Conservation (phyloP, 768 basidiomycete species). For the Serendipita sp. region DNA sequence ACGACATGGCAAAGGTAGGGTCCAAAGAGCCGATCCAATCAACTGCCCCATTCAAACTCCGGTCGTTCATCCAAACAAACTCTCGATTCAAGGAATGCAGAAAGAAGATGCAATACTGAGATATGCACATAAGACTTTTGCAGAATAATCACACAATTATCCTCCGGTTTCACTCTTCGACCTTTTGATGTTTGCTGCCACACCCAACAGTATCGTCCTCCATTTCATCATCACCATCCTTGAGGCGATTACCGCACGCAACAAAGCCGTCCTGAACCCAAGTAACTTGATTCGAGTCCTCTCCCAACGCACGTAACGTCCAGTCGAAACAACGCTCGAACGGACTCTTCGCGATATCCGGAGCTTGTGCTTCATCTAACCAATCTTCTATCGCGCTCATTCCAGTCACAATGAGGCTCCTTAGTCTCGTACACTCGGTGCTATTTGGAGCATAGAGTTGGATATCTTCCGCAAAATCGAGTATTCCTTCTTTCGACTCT, state of each 20-base stretch:
- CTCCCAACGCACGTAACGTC: background rate
- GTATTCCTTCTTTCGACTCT: background rate
- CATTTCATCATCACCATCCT: too few species aligned
- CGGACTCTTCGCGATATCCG: background rate
- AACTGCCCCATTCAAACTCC: too few species aligned
- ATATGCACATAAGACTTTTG: too few species aligned
- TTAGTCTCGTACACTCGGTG: background rate
- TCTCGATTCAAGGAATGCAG: too few species aligned
- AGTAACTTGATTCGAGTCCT: background rate
- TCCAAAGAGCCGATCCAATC: background rate
- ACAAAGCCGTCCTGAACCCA: background rate
- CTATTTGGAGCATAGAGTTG: background rate
- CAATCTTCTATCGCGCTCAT: constrained; percentile 7
- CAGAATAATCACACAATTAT: too few species aligned
- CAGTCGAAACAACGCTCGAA: background rate
- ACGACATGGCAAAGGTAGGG: background rate
- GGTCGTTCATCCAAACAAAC: too few species aligned
- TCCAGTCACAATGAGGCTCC: background rate
- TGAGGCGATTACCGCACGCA: background rate
- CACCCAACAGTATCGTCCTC: too few species aligned
- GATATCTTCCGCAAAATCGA: background rate
- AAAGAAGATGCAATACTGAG: too few species aligned
- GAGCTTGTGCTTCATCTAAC: background rate
- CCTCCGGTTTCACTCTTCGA: too few species aligned
- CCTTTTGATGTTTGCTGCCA: too few species aligned